Evolutionary conservation across 305 asterid species (phyloP), one percentile per base, ranked within the genome.

Genomic region (Withania somnifera): DNA sequence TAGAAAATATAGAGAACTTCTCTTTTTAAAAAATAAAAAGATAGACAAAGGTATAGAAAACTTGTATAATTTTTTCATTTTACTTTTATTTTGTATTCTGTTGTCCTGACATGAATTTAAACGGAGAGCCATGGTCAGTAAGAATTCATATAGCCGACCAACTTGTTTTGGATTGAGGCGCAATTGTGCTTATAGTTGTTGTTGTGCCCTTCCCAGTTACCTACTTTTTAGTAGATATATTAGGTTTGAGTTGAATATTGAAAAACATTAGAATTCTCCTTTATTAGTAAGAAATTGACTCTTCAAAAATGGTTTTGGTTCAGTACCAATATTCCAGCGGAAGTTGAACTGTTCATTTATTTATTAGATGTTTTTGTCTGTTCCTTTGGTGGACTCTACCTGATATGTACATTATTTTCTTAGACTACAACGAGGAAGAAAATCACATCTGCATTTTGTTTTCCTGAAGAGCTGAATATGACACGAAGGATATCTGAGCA

Each of bases 401-500:
- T 75, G 80, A 75, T 75, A 50, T 10, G 38, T 28, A 50, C 30
- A 34, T 75, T 81, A 78, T 51, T 80, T 87, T 88, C 90, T 90
- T 92, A 96, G 99, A 93, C 97, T 68, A 96, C 99, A 84, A 89
- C 90, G 82, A 96, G 89, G 95, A 96, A 93, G 89, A 96, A 96
- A 91, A 93, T 96, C 83, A 94, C 98, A 81, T 93, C 99, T 78
- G 88, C 91, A 51, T 96, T 96, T 90, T 87, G 87, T 87, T 96
- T 94, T 83, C 98, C 99, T 81, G 92, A 84, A 82, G 93, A 90
- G 86, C 88, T 96, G 73, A 88, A 92, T 90, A 91, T 96, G 98
- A 88, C 90, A 50, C 67, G 80, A 77, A 88, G 99, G 89, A 85
- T 93, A 82, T 90, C 97, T 20, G 97, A 86, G 77, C 84, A 87